Conservation (phyloP, 2,329 filamentous ascomycete genomes). For the Ophiognomonia clavigignenti-juglandacearum region DNA sequence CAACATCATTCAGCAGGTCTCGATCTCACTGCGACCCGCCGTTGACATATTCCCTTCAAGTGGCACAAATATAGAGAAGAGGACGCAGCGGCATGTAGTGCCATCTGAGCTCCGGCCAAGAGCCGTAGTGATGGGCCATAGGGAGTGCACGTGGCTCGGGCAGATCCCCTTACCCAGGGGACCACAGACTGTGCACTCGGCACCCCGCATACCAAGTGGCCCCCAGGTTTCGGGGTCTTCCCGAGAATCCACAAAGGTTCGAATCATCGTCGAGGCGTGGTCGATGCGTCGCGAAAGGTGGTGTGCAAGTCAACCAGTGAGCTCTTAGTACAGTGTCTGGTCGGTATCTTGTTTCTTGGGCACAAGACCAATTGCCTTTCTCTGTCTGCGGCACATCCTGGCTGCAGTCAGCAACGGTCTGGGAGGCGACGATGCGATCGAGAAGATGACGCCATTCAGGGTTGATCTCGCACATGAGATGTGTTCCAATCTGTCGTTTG, state of each 20-base stretch:
- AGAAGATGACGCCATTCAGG: neutral
- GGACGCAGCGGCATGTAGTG: too few relatives aligned
- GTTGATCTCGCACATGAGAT: too few relatives aligned
- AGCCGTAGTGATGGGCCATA: too few relatives aligned
- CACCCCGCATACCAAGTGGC: conserved; percentile 4
- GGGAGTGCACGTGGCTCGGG: too few relatives aligned
- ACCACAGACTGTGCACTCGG: neutral
- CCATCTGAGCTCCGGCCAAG: too few relatives aligned
- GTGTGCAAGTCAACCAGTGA: neutral
- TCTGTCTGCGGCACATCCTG: neutral
- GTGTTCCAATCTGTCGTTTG: too few relatives aligned
- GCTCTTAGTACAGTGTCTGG: neutral
- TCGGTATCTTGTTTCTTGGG: neutral
- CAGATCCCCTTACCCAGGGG: neutral
- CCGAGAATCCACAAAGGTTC: neutral
- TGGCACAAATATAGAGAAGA: too few relatives aligned
- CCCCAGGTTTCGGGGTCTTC: conserved; percentile 3
- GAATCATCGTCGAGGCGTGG: neutral
- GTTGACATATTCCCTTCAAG: too few relatives aligned
- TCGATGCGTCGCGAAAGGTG: neutral
- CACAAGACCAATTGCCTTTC: too few relatives aligned
- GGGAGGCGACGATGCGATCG: neutral
- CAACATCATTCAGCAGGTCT: too few relatives aligned
- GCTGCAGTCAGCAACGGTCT: neutral
- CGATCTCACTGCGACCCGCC: too few relatives aligned